Evolutionary conservation across 345 rosid genomes (phyloP).

Genomic region (Pistacia atlantica): DNA sequence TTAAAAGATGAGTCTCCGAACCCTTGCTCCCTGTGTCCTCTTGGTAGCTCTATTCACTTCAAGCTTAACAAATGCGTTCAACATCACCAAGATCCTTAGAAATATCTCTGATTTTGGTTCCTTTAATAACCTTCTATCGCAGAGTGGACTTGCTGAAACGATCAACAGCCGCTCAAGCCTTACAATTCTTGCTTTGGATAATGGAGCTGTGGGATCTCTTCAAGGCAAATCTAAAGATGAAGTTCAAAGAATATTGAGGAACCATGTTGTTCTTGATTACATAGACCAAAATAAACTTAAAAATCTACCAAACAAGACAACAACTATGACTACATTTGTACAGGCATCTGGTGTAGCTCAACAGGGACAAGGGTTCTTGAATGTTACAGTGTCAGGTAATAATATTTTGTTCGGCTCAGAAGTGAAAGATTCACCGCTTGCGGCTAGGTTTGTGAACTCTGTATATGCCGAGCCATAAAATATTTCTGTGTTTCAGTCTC

Average conservation of each 20-base stretch:
- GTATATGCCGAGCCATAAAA: constrained; percentile 15
- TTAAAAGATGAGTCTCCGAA: constrained; percentile 30
- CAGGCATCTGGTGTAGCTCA: constrained; percentile 13
- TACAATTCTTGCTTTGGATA: constrained; percentile 16
- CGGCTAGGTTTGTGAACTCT: not conserved
- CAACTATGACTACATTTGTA: constrained; percentile 12
- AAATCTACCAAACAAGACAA: not conserved
- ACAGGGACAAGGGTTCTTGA: constrained; percentile 17
- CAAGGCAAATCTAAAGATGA: not conserved
- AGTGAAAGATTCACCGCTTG: not conserved
- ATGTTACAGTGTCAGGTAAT: not conserved
- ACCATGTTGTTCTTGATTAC: constrained; percentile 22
- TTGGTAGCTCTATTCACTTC: constrained; percentile 20
- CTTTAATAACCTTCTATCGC: constrained; percentile 16
- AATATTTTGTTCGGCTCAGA: constrained; percentile 18
- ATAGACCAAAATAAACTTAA: constrained; percentile 6
- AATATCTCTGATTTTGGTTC: constrained; percentile 8
- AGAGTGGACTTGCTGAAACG: constrained; percentile 2
- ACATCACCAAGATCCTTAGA: constrained; percentile 15
- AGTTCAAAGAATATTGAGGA: constrained; percentile 8
- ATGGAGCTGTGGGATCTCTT: not conserved
- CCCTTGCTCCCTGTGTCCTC: constrained; percentile 27
- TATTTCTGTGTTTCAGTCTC: constrained; percentile 7
- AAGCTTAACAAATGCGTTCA: constrained; percentile 22
- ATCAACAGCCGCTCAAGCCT: constrained; percentile 23